These are phyloP conservation scores for Dothideomycetidae sp. DNA, from an alignment of 2,329 filamentous ascomycete genomes.

Conservation along the genomic window DNA sequence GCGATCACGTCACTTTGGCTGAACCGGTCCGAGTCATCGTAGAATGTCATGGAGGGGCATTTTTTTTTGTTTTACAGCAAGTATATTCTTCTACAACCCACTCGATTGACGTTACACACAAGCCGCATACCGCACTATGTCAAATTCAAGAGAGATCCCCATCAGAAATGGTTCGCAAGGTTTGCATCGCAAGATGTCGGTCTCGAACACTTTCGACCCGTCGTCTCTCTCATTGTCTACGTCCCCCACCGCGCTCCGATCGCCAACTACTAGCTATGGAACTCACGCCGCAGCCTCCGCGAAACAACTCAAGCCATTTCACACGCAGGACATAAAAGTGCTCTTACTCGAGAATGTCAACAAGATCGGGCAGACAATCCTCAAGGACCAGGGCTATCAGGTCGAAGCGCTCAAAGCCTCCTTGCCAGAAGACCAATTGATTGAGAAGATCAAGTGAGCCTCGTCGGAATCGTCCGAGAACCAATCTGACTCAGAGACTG, in stretches of 20 bases:
- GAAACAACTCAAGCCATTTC: slow-evolving; percentile 88
- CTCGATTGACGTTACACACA: not conserved
- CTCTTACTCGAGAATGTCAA: slow-evolving; percentile 94
- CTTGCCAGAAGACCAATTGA: slow-evolving; percentile 79
- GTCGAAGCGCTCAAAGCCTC: slow-evolving; percentile 85
- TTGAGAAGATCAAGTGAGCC: slow-evolving; percentile 77
- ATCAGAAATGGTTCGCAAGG: slow-evolving; percentile 16
- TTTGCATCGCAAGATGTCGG: slow-evolving; percentile 14
- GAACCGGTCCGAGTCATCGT: not conserved
- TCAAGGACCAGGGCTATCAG: slow-evolving; percentile 81
- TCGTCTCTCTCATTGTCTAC: slow-evolving; percentile 49
- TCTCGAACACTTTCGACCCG: slow-evolving; percentile 24
- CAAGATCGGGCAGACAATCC: slow-evolving; percentile 68
- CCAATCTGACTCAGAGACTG: not conserved
- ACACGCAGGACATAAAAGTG: slow-evolving; percentile 92
- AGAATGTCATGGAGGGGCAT: not conserved
- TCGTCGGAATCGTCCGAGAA: too few relatives aligned
- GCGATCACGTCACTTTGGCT: not conserved
- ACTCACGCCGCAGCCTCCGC: slow-evolving; percentile 31
- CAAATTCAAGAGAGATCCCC: slow-evolving; percentile 22
- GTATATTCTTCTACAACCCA: not conserved
- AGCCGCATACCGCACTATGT: slow-evolving; percentile 16
- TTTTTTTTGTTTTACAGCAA: too few relatives aligned
- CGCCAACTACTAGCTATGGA: slow-evolving; percentile 47
- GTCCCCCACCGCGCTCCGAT: slow-evolving; percentile 60